phyloP scores from a whole-genome alignment of 78 protist genomes.

The Mastigamoeba balamuthi region DNA sequence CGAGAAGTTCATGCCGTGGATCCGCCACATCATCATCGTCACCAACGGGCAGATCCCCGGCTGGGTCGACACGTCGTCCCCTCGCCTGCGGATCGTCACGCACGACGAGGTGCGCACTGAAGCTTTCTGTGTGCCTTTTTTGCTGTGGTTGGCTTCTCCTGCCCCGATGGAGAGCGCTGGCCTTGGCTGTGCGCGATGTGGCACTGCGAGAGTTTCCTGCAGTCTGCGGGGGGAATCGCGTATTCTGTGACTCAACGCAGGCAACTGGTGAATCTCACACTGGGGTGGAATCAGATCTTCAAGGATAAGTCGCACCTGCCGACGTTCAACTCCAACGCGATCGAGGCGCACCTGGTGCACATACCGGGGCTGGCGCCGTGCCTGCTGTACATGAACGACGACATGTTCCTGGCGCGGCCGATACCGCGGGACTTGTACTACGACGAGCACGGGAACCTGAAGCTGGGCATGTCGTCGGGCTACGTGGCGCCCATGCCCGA shows the following conservation, averaged over 20 bases:
- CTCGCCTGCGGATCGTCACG: conserved; percentile 20
- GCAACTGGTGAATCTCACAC: no score
- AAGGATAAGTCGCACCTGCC: conserved; percentile 71
- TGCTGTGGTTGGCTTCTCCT: no score
- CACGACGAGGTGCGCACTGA: conserved; percentile 31
- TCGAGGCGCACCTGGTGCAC: conserved; percentile 70
- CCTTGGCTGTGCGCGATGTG: no score
- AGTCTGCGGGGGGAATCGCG: no score
- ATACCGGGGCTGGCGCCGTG: conserved; percentile 69
- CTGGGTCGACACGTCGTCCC: conserved; percentile 66
- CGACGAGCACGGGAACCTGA: neutral
- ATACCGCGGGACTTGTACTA: neutral
- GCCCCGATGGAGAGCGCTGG: no score
- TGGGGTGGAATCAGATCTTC: no score
- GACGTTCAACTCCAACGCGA: conserved; percentile 70
- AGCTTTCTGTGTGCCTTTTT: no score
- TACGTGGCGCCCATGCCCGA: neutral
- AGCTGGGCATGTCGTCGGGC: neutral
- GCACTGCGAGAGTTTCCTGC: no score
- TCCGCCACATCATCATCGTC: conserved; percentile 53
- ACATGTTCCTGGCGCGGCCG: conserved; percentile 1
- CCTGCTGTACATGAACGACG: conserved; percentile 82
- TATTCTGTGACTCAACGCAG: no score
- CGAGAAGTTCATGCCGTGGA: conserved; percentile 64
- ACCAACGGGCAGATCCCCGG: conserved; percentile 81